These are phyloP conservation scores for Penicillium sp. DNA, from an alignment of 2,329 filamentous ascomycete genomes.

Conservation along the genomic window DNA sequence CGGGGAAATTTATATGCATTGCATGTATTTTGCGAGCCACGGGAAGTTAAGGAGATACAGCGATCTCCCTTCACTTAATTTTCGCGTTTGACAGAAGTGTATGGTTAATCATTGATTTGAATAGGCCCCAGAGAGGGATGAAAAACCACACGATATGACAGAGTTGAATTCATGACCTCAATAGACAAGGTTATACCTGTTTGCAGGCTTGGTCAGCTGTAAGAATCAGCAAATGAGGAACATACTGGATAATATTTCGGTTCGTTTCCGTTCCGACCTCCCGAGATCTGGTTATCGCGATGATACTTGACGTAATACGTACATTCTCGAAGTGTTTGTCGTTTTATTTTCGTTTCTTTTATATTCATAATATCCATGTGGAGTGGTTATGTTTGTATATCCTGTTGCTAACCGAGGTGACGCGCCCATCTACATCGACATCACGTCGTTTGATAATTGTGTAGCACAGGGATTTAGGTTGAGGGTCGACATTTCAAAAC, in stretches of 20 bases:
- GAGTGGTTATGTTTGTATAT: neutral
- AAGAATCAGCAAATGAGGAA: neutral
- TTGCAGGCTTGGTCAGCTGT: neutral
- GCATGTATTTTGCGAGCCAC: neutral
- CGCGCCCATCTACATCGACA: neutral
- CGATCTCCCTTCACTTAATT: neutral
- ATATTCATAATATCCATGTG: neutral
- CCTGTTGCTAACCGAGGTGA: neutral
- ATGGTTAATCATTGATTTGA: neutral
- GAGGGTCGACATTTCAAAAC: neutral
- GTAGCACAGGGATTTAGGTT: neutral
- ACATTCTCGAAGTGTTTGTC: neutral
- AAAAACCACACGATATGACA: neutral
- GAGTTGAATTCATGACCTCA: neutral
- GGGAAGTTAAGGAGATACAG: neutral
- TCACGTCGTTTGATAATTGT: neutral
- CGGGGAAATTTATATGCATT: neutral
- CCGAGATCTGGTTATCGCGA: constrained; percentile 4
- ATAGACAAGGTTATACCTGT: neutral
- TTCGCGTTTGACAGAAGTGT: neutral
- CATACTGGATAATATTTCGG: neutral
- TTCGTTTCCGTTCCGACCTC: constrained; percentile 10
- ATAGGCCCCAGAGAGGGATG: neutral
- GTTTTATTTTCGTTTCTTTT: neutral
- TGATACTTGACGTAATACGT: constrained; percentile 23